Evolutionary conservation across 495 filamentous ascomycete species (phyloP), one percentile per base, ranked within the genome.

Genomic region (Penicillium ochrochloron): DNA sequence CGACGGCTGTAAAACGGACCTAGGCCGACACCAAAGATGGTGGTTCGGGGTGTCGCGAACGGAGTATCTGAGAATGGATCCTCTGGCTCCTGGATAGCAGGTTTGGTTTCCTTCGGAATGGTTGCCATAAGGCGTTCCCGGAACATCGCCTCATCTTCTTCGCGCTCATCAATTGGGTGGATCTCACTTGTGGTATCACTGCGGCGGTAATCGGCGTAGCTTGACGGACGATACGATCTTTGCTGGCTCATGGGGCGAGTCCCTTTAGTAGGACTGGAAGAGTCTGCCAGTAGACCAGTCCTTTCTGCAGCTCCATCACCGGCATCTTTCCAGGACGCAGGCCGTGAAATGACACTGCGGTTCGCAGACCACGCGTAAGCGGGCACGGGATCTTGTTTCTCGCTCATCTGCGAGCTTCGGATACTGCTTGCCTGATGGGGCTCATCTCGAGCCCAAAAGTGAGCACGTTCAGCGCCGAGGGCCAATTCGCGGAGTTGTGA

Each of bases 91-190:
- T 58, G 57, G 41, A 39, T 51, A 5, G 57, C 41, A 5, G 41
- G 60, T 23, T 39, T 65, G 31, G 68, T 63, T 15, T 63, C 33
- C 29, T 60, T 41, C 35, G 73, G 63, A 54, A 73, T 66, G 2
- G 64, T 68, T 17, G 71, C 59, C 69, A 75, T 70, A 2, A 69
- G 66, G 33, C 50, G 70, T 64, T 68, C 74, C 57, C 58, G 68
- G 59, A 61, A 71, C 59, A 61, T 61, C 6, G 73, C 76, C 37
- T 82, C 82, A 34, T 85, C 87, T 56, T 93, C 91, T 44, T 96
- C 93, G 7, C 78, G 80, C 74, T 92, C 89, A n/a, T 87, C 81
- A 71, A 92, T 91, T 5, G 86, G 83, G 63, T 88, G 85, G 21
- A 89, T 89, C 42, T 79, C 74, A 23, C 85, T 83, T 34, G 80